Percentiles rank a stretch among this genome's conserved stretches.
phyloP scores from a whole-genome alignment of 2,329 filamentous ascomycete genomes.

The Rhynchosporium graminicola region DNA sequence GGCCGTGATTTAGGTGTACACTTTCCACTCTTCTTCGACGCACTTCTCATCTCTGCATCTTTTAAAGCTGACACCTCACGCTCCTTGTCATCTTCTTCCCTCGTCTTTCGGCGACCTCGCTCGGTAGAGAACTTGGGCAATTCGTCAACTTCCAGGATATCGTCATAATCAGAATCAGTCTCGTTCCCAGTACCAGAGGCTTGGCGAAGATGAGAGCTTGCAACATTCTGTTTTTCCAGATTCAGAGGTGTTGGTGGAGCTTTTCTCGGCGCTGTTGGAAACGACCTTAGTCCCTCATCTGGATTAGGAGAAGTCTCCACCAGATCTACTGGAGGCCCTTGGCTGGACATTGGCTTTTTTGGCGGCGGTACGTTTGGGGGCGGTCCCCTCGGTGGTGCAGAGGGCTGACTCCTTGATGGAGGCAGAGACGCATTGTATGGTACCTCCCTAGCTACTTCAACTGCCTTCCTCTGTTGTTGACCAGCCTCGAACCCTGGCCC shows the following conservation, averaged over 20 bases:
- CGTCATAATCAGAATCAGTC: slow-evolving; percentile 82
- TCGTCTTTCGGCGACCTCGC: slow-evolving; percentile 78
- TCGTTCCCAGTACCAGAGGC: slow-evolving; percentile 54
- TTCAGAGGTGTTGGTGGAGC: slow-evolving; percentile 83
- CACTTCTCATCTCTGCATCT: slow-evolving; percentile 69
- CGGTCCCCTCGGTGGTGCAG: slow-evolving; percentile 44
- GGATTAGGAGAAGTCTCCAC: slow-evolving; percentile 44
- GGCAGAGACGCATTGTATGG: slow-evolving; percentile 55
- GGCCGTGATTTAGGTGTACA: slow-evolving; percentile 48
- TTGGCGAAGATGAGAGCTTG: slow-evolving; percentile 48
- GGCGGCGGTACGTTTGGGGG: slow-evolving; percentile 36
- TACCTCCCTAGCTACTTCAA: slow-evolving; percentile 47
- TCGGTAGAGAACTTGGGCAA: slow-evolving; percentile 51
- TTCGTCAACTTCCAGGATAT: slow-evolving; percentile 70
- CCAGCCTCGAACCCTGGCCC: slow-evolving; percentile 43
- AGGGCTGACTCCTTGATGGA: slow-evolving; percentile 55
- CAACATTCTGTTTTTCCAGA: slow-evolving; percentile 52
- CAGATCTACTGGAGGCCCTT: slow-evolving; percentile 40
- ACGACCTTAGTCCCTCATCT: slow-evolving; percentile 52
- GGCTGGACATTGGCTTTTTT: slow-evolving; percentile 32
- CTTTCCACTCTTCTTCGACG: slow-evolving; percentile 71
- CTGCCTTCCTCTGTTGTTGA: slow-evolving; percentile 47
- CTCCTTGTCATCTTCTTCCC: slow-evolving; percentile 82
- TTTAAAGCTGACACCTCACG: slow-evolving; percentile 68
- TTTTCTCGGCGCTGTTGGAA: slow-evolving; percentile 69